Base-by-base conservation (phyloP, 257 asterid genomes). In the Verbena officinalis region DNA sequence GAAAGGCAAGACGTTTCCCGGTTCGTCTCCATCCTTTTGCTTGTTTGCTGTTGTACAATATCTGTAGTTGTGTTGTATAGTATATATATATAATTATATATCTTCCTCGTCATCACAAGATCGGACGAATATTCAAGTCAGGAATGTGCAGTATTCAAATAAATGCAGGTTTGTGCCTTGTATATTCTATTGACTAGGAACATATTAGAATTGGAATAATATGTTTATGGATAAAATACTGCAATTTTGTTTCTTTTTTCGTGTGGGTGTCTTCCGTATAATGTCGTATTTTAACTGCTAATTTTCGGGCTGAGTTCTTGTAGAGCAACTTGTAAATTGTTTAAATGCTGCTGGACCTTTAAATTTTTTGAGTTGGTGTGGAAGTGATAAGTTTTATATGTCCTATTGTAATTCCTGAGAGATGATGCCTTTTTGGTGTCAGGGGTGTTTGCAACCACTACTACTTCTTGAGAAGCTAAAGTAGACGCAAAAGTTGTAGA, bases 11-110 rank as follows among this genome's bases (percentile, higher is more conserved):
- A 66, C 17, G 44, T 42, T 33, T 50, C 27, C 44, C 2, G 33
- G 64, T 55, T 57, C 61, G 22, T 73, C 38, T 50, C 70, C 51
- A 48, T 60, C 40, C 55, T 71, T 68, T 55, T 23, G 59, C 62
- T 59, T 40, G 44, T 55, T 54, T 64, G 65, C 34, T 64, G 61
- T n/a, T 64, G 61, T 38, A 39, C 70, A 43, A 49, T 68, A 5
- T 24, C 27, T 62, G 69, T 75, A 73, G 69, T 50, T 70, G 49
- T 63, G 57, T 67, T 80, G 77, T 77, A 67, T 73, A 67, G 86
- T 59, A 53, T 51, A 2, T 30, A 21, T 45, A 5, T 17, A 45
- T 49, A 50, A 10, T 10, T 58, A 67, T 67, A n/a, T 49, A 52
- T 70, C 5, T 10, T 65, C 49, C 22, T 74, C n/a, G n/a, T n/a